These are phyloP conservation scores for Dianthus caryophyllus DNA, from an alignment of 148 eudicot species.

Conservation along the genomic window DNA sequence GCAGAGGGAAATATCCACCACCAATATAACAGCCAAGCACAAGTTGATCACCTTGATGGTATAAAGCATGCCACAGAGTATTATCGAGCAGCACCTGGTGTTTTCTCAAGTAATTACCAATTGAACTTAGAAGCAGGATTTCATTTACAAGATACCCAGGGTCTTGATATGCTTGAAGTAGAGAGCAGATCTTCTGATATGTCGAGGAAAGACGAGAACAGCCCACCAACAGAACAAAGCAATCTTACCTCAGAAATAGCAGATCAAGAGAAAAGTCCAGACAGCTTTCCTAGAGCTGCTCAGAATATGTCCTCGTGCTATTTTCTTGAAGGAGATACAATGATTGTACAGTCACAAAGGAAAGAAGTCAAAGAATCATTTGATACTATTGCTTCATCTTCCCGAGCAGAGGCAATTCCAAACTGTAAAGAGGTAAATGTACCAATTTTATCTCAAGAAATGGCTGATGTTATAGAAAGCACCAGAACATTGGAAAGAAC, in stretches of 20 bases:
- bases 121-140: conserved; percentile 20
- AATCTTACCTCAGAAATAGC: conserved; percentile 47
- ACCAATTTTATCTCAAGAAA: conserved; percentile 27
- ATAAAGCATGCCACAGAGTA: conserved; percentile 10
- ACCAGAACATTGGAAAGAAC: conserved; percentile 26
- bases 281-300: conserved; percentile 24
- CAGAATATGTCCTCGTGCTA: conserved; percentile 34
- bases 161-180: conserved; percentile 29
- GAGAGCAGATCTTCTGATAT: conserved; percentile 34
- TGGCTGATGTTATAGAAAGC: conserved; percentile 42
- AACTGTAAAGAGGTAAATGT: conserved; percentile 24
- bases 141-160: conserved; percentile 26
- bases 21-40: conserved; percentile 19
- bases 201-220: conserved; percentile 38
- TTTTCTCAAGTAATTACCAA: conserved; percentile 21
- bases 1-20: conserved; percentile 26
- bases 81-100: conserved; percentile 16
- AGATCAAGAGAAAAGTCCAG: conserved; percentile 35
- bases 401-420: conserved; percentile 22
- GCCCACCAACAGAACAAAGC: conserved; percentile 50
- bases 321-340: conserved; percentile 40
- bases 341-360: conserved; percentile 29
- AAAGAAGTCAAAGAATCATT: conserved; percentile 21
- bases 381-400: conserved; percentile 22
- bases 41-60: conserved; percentile 15